These are phyloP conservation scores for Fusarium nanum DNA, from an alignment of 2,329 filamentous ascomycete species.

Conservation along the genomic window DNA sequence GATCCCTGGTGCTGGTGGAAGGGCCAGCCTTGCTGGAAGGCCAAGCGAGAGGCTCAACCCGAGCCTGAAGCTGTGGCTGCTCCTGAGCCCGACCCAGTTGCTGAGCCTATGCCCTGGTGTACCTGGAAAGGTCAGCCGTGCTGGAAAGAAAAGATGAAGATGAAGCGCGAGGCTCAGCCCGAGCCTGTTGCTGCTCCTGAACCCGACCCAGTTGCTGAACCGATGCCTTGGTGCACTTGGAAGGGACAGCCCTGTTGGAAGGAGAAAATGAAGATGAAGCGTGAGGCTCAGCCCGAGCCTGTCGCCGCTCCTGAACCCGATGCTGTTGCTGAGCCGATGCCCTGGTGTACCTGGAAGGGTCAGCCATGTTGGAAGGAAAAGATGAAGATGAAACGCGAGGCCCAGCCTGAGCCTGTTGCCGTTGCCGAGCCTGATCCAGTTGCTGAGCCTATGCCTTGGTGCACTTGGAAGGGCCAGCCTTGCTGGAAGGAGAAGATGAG, in stretches of 20 bases:
- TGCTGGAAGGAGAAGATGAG: constrained; percentile 21
- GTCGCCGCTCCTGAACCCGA: constrained; percentile 35
- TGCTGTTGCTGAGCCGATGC: constrained; percentile 22
- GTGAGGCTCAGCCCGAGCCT: constrained; percentile 5
- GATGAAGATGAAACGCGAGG: constrained; percentile 15
- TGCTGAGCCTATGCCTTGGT: constrained; percentile 11
- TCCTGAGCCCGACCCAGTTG: constrained; percentile 35
- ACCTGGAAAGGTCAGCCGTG: constrained; percentile 54
- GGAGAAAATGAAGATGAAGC: constrained; percentile 2
- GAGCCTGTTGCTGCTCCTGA: neutral
- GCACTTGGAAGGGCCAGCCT: constrained; percentile 18
- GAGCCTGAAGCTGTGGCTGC: constrained; percentile 25
- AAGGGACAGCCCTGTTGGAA: constrained; percentile 23
- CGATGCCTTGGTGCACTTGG: constrained; percentile 12
- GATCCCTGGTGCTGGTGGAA: constrained; percentile 51
- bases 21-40: constrained; percentile 56
- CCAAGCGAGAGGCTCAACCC: constrained; percentile 41
- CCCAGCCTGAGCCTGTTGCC: neutral
- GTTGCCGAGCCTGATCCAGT: constrained; percentile 3
- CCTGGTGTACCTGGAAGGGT: constrained; percentile 54
- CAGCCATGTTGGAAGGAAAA: constrained; percentile 55
- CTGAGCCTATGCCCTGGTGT: constrained; percentile 47
- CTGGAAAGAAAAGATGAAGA: constrained; percentile 51
- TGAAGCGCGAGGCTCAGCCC: constrained; percentile 10
- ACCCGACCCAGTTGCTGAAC: neutral